These are phyloP conservation scores for Trametes cinnabarina DNA, from an alignment of 768 basidiomycete genomes.

Conservation along the genomic window DNA sequence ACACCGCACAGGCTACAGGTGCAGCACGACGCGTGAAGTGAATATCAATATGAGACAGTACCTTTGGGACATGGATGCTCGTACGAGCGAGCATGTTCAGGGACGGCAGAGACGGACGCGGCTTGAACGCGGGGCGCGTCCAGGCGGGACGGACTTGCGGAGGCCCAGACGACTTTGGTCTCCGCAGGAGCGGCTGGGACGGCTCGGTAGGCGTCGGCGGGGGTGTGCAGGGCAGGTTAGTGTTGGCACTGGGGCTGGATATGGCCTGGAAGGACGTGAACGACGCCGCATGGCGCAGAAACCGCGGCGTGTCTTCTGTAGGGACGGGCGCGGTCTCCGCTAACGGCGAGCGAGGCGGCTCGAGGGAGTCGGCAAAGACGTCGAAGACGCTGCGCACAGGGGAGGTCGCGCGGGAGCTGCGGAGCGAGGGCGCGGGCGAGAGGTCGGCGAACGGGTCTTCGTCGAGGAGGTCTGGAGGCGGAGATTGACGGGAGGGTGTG, in stretches of 20 bases:
- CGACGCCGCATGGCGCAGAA: slow-evolving; percentile 10
- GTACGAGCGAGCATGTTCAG: slow-evolving; percentile 38
- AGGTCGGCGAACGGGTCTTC: slow-evolving; percentile 76
- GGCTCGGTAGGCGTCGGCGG: slow-evolving; percentile 21
- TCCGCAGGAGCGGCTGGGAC: slow-evolving; percentile 12
- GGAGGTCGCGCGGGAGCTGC: slow-evolving; percentile 16
- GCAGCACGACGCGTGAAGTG: not conserved
- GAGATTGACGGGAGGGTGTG: slow-evolving; percentile 26
- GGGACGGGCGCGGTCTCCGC: slow-evolving; percentile 6
- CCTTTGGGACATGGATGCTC: slow-evolving; percentile 38
- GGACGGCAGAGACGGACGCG: slow-evolving; percentile 44
- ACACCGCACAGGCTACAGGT: not conserved
- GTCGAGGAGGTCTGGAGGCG: slow-evolving; percentile 50
- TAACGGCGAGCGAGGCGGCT: slow-evolving; percentile 24
- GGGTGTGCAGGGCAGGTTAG: slow-evolving; percentile 6
- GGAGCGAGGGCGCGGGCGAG: slow-evolving; percentile 27
- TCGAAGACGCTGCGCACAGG: slow-evolving; percentile 19
- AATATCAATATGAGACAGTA: slow-evolving; percentile 33
- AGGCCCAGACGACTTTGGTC: slow-evolving; percentile 36
- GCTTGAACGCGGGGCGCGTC: slow-evolving; percentile 40
- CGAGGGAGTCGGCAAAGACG: slow-evolving; percentile 1
- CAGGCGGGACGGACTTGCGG: slow-evolving; percentile 39
- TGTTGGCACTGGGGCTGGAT: not conserved
- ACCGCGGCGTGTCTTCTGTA: not conserved
- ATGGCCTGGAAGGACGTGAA: slow-evolving; percentile 10